Conservation (phyloP, 2,329 filamentous ascomycete species). For the Colletotrichum filicis region DNA sequence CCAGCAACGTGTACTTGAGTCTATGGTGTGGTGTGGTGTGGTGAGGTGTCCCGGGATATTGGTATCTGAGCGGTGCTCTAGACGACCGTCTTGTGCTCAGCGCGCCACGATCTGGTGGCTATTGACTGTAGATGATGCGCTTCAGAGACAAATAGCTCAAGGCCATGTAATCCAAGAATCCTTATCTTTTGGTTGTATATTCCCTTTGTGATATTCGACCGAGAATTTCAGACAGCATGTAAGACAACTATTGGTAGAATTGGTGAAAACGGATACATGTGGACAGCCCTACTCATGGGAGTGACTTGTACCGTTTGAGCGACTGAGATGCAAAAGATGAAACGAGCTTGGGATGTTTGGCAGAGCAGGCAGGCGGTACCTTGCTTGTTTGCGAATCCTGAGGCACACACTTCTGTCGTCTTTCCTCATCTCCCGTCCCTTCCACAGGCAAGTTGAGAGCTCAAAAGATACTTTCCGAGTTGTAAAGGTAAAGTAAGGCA, state of each 20-base stretch:
- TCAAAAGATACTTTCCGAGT: not conserved
- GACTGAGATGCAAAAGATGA: constrained; percentile 13
- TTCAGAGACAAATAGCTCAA: too few species aligned
- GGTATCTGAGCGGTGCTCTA: not conserved
- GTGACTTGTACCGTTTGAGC: constrained; percentile 8
- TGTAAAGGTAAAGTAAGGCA: not conserved
- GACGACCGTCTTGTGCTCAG: not conserved
- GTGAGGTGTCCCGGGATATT: not conserved
- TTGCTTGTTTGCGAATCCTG: not conserved
- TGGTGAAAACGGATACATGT: not conserved
- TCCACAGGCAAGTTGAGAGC: constrained; percentile 6
- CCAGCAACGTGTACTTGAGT: constrained; percentile 17
- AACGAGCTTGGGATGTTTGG: constrained; percentile 24
- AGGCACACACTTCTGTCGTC: constrained; percentile 15
- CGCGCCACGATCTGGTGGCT: too few species aligned
- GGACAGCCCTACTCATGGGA: not conserved
- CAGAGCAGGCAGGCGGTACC: constrained; percentile 10
- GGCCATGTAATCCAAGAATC: not conserved
- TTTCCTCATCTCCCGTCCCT: constrained; percentile 6
- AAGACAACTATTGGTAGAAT: not conserved
- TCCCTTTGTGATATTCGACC: not conserved
- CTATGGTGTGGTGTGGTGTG: constrained; percentile 6
- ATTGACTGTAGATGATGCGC: too few species aligned
- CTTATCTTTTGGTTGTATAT: not conserved
- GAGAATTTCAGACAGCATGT: not conserved